Conservation (phyloP, 2,329 filamentous ascomycete species). For the Setomelanomma holmii region DNA sequence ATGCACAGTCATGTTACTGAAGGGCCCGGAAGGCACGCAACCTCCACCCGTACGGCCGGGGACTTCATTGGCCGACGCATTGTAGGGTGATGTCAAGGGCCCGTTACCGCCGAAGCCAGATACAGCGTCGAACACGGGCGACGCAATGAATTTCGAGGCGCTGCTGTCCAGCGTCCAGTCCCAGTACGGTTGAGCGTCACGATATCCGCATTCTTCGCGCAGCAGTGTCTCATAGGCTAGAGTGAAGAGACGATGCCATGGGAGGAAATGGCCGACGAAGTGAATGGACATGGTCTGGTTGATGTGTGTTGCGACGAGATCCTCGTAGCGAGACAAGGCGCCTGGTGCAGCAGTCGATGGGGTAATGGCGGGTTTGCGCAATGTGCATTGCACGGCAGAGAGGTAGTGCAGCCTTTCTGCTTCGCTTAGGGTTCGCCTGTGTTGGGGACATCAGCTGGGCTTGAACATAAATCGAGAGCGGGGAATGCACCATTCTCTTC, state of each 20-base stretch:
- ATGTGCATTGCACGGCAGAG: conserved; percentile 27
- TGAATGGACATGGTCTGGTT: conserved; percentile 26
- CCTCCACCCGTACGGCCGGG: conserved; percentile 60
- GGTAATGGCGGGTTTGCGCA: conserved; percentile 18
- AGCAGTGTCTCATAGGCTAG: conserved; percentile 48
- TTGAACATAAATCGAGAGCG: too few relatives aligned
- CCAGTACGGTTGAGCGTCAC: conserved; percentile 53
- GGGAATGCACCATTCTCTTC: too few relatives aligned
- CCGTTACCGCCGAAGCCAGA: not conserved
- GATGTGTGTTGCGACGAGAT: conserved; percentile 35
- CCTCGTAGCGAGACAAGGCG: conserved; percentile 32
- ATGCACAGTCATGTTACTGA: conserved; percentile 38
- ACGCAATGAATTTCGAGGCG: conserved; percentile 29
- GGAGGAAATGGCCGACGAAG: conserved; percentile 26
- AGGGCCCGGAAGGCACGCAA: conserved; percentile 58
- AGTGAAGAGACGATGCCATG: conserved; percentile 49
- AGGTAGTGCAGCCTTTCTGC: too few relatives aligned
- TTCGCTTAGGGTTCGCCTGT: too few relatives aligned
- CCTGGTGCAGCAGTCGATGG: conserved; percentile 20
- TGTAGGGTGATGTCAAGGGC: conserved; percentile 25
- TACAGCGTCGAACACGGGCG: conserved; percentile 18
- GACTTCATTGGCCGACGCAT: conserved; percentile 31
- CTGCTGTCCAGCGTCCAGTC: conserved; percentile 51
- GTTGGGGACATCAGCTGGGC: too few relatives aligned
- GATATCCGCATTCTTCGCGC: conserved; percentile 49